phyloP scores from a whole-genome alignment of 495 filamentous ascomycete species.

The Penicillium cosmopolitanum region DNA sequence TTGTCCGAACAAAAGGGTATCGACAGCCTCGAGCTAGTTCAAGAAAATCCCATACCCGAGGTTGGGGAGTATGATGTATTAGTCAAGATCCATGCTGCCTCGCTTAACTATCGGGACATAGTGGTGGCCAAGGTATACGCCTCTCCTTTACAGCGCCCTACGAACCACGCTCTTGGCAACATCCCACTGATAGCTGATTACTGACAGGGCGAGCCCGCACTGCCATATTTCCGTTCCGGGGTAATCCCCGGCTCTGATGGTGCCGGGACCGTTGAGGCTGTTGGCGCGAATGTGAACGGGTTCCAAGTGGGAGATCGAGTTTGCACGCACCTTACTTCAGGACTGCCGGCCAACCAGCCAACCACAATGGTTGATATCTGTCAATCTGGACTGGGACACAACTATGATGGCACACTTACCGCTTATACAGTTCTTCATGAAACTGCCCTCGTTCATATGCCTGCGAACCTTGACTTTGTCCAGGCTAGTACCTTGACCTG shows the following conservation, averaged over 20 bases:
- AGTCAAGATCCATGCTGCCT: neutral
- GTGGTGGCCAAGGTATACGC: neutral
- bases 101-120: conserved; percentile 7
- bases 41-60: no score
- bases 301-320: conserved; percentile 59
- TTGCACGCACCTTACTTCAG: neutral
- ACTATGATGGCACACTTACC: conserved; percentile 62
- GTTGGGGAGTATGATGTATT: neutral
- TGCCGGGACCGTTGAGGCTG: conserved; percentile 54
- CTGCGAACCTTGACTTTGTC: conserved; percentile 23
- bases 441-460: conserved; percentile 58
- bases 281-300: conserved; percentile 51
- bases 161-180: neutral
- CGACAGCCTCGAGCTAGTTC: no score
- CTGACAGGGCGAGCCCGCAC: no score
- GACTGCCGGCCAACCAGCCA: no score
- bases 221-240: neutral
- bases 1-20: no score
- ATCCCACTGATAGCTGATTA: neutral
- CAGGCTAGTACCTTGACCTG: conserved; percentile 35
- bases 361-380: no score
- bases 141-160: neutral
- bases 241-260: conserved; percentile 55
- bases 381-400: neutral
- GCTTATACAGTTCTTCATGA: conserved; percentile 77